Evolutionary conservation across 1,284 basidiomycete species (phyloP).

Genomic region (Macrocybe sp.): DNA sequence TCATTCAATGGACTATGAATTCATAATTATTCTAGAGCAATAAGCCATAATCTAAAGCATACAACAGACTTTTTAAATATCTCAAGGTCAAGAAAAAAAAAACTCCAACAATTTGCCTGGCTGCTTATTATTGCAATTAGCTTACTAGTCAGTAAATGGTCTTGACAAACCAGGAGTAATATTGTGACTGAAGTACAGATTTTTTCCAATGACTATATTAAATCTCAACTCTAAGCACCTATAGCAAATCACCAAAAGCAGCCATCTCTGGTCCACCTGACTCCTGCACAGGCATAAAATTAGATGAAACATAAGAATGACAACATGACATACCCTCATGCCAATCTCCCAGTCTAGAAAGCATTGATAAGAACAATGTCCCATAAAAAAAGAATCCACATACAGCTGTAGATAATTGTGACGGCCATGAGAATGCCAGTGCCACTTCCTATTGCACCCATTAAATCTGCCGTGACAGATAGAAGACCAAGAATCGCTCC

Average conservation of each 20-base stretch:
- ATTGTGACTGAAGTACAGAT: neutral
- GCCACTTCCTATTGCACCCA: constrained; percentile 94
- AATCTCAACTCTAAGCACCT: constrained; percentile 7
- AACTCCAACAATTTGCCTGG: too few species aligned
- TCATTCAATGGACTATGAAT: too few species aligned
- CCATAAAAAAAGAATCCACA: constrained; percentile 26
- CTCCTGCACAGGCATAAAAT: constrained; percentile 34
- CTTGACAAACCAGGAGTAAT: too few species aligned
- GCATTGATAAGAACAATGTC: constrained; percentile 2
- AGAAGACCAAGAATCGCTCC: constrained; percentile 93
- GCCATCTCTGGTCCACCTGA: constrained; percentile 72
- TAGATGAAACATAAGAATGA: neutral
- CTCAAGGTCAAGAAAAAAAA: too few species aligned
- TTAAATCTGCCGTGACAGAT: constrained; percentile 93
- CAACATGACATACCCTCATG: constrained; percentile 43
- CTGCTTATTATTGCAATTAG: too few species aligned
- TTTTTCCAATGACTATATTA: neutral
- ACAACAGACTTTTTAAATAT: too few species aligned
- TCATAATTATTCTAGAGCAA: too few species aligned
- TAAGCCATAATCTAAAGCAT: too few species aligned
- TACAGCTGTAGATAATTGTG: constrained; percentile 94
- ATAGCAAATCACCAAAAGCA: constrained; percentile 63
- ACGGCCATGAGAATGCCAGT: constrained; percentile 98
- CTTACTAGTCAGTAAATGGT: too few species aligned
- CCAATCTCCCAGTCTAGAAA: constrained; percentile 71